phyloP scores from a whole-genome alignment of 179 eudicot genomes.

The Silene noctiflora region DNA sequence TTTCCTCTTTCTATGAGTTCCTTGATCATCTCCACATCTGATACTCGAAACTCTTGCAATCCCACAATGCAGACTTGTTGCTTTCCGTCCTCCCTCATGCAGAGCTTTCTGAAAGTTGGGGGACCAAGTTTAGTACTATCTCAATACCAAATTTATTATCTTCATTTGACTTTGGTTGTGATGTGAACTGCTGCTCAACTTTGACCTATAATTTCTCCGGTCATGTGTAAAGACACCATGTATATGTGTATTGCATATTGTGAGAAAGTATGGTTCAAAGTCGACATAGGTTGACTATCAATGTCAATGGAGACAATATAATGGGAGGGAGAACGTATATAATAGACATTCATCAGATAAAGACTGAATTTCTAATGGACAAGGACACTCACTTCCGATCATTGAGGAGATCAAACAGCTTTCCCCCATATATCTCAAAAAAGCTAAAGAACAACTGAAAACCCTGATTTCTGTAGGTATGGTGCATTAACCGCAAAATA shows the following conservation, averaged over 20 bases:
- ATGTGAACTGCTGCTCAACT: not conserved
- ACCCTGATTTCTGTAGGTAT: constrained; percentile 88
- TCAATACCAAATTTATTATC: not conserved
- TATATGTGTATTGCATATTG: not conserved
- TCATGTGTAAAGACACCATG: not conserved
- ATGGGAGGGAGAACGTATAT: not conserved
- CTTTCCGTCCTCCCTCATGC: constrained; percentile 96
- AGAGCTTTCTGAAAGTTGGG: constrained; percentile 65
- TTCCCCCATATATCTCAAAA: constrained; percentile 98
- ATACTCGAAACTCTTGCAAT: constrained; percentile 83
- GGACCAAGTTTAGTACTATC: constrained; percentile 12
- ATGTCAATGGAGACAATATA: not conserved
- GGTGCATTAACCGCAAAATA: constrained; percentile 83
- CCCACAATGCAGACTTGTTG: constrained; percentile 99
- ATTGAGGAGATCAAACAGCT: constrained; percentile 89
- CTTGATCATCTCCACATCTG: constrained; percentile 84
- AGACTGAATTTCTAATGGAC: not conserved
- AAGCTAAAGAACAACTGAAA: constrained; percentile 91
- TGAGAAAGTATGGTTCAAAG: not conserved
- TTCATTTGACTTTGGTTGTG: not conserved
- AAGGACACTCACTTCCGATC: constrained; percentile 71
- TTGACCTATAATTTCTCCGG: not conserved
- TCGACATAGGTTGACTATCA: not conserved
- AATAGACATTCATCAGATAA: not conserved
- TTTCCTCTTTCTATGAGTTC: constrained; percentile 89